Base-by-base conservation (phyloP, 2,329 filamentous ascomycete genomes). In the Rhinocladiella similis region DNA sequence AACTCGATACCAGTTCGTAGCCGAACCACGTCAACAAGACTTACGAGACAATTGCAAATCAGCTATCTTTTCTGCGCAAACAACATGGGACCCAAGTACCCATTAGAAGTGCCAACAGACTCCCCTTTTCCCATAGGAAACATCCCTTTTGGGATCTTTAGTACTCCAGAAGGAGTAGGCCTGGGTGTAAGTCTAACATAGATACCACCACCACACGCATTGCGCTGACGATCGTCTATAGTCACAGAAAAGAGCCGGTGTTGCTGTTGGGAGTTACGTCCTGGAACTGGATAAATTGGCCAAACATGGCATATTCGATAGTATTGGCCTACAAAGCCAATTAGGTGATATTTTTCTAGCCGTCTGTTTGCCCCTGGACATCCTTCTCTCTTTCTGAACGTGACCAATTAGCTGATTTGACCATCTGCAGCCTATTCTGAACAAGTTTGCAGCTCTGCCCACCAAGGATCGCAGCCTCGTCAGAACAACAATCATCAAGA, bases 71-170 rank as follows among this genome's bases (percentile, higher is more conserved):
- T 4, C 22, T 25, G 7, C 22, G 7, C 22, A 39, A 39, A 39
- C 36, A 18, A n/a, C 4, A 43, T 43, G 39, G 39, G 39, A 16
- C 14, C 19, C 39, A 18, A 43, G 39, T 43, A 43, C 12, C 39
- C 39, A 5, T 12, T 16, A 6, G 13, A 16, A 35, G 27, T 49
- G 12, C n/a, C 47, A 6, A 3, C 12, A 38, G 47, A 36, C 22
- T 36, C 22, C 9, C 47, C 22, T 3, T 49, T 49, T 38, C 27
- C 47, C 29, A 14, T 49, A 6, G 22, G 14, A 6, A 49, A 49
- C 27, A 35, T 49, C 9, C 47, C 47, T n/a, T 49, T 49, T 36
- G 47, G 47, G 5, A 49, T 49, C 18, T 35, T 49, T 29, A 25
- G 22, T 25, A 25, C 22, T 25, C 22, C 22, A 25, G 22, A 25